Percentiles rank a stretch among this genome's conserved stretches.
phyloP scores from a whole-genome alignment of 306 rosid species.

The Ochetophila trinervis region DNA sequence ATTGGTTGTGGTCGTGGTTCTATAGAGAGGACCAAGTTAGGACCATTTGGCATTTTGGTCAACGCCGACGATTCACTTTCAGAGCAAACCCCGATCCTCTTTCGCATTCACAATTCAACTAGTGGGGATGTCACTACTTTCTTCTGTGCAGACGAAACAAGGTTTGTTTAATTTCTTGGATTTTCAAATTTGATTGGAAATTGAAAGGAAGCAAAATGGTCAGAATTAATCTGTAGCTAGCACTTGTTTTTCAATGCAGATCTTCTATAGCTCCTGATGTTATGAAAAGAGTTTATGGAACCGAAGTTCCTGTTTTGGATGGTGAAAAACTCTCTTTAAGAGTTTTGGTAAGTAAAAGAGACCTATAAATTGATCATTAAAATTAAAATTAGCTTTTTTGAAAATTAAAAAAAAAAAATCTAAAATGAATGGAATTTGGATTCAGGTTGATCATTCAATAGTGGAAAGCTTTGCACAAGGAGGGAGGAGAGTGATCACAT shows the following conservation, averaged over 20 bases:
- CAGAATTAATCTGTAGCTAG: too few species aligned
- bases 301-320: conserved; percentile 56
- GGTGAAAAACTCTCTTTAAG: conserved; percentile 59
- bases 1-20: conserved; percentile 69
- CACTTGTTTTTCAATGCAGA: conserved; percentile 35
- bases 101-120: conserved; percentile 36
- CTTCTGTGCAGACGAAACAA: conserved; percentile 70
- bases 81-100: conserved; percentile 70
- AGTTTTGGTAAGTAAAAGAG: conserved; percentile 50
- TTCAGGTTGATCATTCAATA: conserved; percentile 80
- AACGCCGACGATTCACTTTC: conserved; percentile 72
- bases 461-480: conserved; percentile 84
- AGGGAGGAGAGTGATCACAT: conserved; percentile 70
- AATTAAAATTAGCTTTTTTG: neutral
- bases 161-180: conserved; percentile 31
- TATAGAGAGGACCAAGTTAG: conserved; percentile 46
- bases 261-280: conserved; percentile 70
- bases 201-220: neutral
- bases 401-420: neutral
- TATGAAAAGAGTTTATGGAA: conserved; percentile 50
- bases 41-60: conserved; percentile 79
- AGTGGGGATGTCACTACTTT: conserved; percentile 34
- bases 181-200: neutral
- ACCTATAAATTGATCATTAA: neutral
- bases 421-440: neutral